Evolutionary conservation across 2,329 filamentous ascomycete genomes (phyloP).

Genomic region (Colletotrichum phormii): DNA sequence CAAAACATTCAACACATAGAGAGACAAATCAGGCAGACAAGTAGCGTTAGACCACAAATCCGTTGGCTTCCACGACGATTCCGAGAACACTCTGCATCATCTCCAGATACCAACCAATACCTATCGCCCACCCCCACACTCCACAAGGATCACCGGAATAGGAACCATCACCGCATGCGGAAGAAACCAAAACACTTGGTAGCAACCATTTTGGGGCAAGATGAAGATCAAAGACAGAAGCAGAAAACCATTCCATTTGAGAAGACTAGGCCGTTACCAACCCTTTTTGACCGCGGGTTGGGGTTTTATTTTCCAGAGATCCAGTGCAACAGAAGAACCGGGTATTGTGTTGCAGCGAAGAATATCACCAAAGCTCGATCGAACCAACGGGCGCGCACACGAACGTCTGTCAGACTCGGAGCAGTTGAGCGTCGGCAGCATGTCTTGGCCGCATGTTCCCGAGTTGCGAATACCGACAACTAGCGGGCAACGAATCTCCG

Average conservation of each 20-base stretch:
- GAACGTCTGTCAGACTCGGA: constrained; percentile 37
- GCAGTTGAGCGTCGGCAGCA: constrained; percentile 35
- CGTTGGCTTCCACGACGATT: constrained; percentile 11
- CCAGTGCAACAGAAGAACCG: constrained; percentile 39
- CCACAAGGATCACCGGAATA: neutral
- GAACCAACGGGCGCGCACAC: constrained; percentile 39
- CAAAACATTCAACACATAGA: constrained; percentile 24
- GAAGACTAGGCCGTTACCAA: constrained; percentile 36
- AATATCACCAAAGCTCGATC: constrained; percentile 39
- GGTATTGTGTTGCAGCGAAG: constrained; percentile 40
- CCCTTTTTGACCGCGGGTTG: constrained; percentile 34
- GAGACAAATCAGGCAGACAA: constrained; percentile 28
- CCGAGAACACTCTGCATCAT: constrained; percentile 2
- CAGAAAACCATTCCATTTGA: constrained; percentile 36
- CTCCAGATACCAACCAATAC: neutral
- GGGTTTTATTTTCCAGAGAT: constrained; percentile 37
- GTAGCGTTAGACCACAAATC: constrained; percentile 28
- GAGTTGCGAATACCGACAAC: constrained; percentile 31
- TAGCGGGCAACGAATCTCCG: constrained; percentile 37
- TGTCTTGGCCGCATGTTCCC: constrained; percentile 30
- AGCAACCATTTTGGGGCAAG: neutral
- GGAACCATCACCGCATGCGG: constrained; percentile 18
- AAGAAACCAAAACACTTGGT: neutral
- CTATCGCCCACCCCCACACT: neutral
- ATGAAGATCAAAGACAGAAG: constrained; percentile 35